Percentiles rank a stretch among this genome's conserved stretches.
Evolutionary conservation across 148 eudicot species (phyloP).

Genomic region (Amaranthus cruentus): DNA sequence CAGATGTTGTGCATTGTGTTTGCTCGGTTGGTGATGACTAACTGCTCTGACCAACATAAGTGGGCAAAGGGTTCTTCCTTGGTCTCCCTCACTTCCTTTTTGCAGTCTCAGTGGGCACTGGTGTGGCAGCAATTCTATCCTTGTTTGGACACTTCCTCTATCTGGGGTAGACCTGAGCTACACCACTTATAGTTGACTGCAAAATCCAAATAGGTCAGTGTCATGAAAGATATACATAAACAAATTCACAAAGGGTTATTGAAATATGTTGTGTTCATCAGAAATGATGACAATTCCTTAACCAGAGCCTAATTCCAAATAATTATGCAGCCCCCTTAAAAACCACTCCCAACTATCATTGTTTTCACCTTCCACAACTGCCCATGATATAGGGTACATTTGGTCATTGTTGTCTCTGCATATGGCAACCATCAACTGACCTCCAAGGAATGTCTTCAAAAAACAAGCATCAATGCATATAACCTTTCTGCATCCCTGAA

Average conservation of each 20-base stretch:
- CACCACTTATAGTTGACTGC: background rate
- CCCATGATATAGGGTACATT: constrained; percentile 10
- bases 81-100: too few relatives aligned
- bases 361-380: background rate
- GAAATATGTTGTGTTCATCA: background rate
- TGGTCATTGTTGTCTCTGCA: constrained; percentile 4
- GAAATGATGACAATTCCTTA: background rate
- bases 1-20: too few relatives aligned
- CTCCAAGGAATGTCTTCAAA: background rate
- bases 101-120: too few relatives aligned
- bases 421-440: background rate
- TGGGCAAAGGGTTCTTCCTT: too few relatives aligned
- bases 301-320: background rate
- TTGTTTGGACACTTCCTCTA: too few relatives aligned
- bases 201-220: background rate
- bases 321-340: background rate
- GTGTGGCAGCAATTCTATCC: too few relatives aligned
- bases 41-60: too few relatives aligned
- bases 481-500: background rate
- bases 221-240: background rate
- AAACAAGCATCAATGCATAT: background rate
- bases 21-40: too few relatives aligned
- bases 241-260: background rate
- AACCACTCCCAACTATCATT: background rate
- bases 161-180: background rate